Conservation (phyloP, 352 stramenopile species). For the Phytophthora boehmeriae region DNA sequence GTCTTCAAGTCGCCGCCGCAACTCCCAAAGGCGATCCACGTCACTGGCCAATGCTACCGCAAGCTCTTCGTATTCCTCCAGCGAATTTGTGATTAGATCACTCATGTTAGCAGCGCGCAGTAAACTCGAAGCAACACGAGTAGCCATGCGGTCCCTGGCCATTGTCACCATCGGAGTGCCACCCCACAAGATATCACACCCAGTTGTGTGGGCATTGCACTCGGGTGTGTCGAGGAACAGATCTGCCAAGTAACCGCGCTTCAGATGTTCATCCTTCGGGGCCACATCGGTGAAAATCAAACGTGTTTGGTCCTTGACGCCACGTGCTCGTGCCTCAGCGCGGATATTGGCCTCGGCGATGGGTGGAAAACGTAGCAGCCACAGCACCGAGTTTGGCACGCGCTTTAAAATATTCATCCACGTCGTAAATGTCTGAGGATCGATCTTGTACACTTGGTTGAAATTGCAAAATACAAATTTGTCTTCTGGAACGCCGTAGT, state of each 20-base stretch:
- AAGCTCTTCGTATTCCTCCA: conserved; percentile 92
- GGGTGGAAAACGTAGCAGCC: conserved; percentile 89
- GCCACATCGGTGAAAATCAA: conserved; percentile 89
- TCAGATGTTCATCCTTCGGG: conserved; percentile 91
- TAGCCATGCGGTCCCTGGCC: conserved; percentile 90
- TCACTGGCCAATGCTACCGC: conserved; percentile 90
- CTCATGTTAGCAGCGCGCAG: conserved; percentile 78
- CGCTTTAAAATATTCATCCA: conserved; percentile 95
- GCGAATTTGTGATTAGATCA: conserved; percentile 76
- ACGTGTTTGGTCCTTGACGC: conserved; percentile 63
- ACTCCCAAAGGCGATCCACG: conserved; percentile 79
- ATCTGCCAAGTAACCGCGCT: conserved; percentile 87
- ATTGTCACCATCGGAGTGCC: conserved; percentile 92
- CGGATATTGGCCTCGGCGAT: conserved; percentile 88
- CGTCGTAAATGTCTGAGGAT: conserved; percentile 88
- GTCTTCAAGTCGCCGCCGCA: conserved; percentile 78
- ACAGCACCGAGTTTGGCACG: conserved; percentile 91
- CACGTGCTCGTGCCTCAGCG: conserved; percentile 74
- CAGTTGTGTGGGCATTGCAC: conserved; percentile 93
- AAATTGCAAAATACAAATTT: conserved; percentile 96
- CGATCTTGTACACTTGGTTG: conserved; percentile 96
- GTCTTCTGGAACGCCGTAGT: conserved; percentile 92
- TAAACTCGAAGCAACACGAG: conserved; percentile 88
- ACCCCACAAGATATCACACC: conserved; percentile 93
- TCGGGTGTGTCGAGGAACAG: conserved; percentile 92